phyloP scores from a whole-genome alignment of 805 yeast species.

The Komagataella populi region DNA sequence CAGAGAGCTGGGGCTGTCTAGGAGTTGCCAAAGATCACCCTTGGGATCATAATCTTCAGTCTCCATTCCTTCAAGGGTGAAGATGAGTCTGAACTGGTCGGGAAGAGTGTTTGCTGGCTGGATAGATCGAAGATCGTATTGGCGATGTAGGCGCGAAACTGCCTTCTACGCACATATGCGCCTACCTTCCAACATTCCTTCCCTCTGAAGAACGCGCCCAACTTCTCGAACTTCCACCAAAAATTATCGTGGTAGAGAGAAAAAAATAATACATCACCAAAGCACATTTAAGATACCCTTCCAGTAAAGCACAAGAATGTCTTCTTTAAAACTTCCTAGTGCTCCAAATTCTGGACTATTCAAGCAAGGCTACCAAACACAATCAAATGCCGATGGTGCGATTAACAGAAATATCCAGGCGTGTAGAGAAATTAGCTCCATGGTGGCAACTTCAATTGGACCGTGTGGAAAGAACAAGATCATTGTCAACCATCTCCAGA shows the following conservation, averaged over 20 bases:
- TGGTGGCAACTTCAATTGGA: constrained; percentile 91
- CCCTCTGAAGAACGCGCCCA: not conserved
- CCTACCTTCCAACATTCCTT: not conserved
- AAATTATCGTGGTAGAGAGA: not conserved
- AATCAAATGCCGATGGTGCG: constrained; percentile 88
- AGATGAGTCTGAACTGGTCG: not conserved
- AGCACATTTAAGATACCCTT: not conserved
- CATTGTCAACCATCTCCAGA: constrained; percentile 78
- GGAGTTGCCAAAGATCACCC: constrained; percentile 34
- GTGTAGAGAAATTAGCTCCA: constrained; percentile 80
- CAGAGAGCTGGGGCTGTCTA: constrained; percentile 36
- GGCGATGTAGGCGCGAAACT: not conserved
- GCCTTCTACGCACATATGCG: not conserved
- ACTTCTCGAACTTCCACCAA: not conserved
- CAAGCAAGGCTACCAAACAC: constrained; percentile 88
- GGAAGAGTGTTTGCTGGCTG: not conserved
- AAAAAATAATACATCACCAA: not conserved
- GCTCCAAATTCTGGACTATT: constrained; percentile 91
- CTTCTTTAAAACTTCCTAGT: constrained; percentile 72
- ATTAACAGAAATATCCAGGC: constrained; percentile 87
- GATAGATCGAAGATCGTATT: not conserved
- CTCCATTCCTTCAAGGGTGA: constrained; percentile 11
- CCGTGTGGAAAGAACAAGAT: constrained; percentile 97
- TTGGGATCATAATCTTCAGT: constrained; percentile 36
- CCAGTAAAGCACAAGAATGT: not conserved